Evolutionary conservation across 441 rosid species (phyloP), one percentile per base, ranked within the genome.

Genomic region (Eutrema salsugineum): DNA sequence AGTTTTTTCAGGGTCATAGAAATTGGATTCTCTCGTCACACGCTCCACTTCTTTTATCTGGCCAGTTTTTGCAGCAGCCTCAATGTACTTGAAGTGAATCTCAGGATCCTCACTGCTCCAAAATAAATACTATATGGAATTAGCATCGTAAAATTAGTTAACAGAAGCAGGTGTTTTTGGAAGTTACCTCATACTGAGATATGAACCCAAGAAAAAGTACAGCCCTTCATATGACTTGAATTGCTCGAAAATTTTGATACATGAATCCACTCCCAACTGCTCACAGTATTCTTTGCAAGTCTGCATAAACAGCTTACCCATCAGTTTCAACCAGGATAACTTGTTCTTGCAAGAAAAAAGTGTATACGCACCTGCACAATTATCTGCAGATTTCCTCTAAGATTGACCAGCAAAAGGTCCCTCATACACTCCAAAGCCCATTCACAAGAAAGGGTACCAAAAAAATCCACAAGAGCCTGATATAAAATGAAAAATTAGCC

Each of bases 21-120:
- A 90, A 36, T 90, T 90, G n/a, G 98, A 90, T 63, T 92, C 98
- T 68, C 98, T 83, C 40, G 96, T 90, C 43, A 92, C 98, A 2
- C 98, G 96, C 78, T 92, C 97, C 44, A 92, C 98, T 78, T 92
- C 98, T 74, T 92, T 92, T 71, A 92, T 86, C 69, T 92, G 98
- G 42, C 97, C 94, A 5, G 93, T 92, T 82, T 87, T 90, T 11
- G 97, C 97, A 38, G 97, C 98, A n/a, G 98, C 89, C 77, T 92
- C 98, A 12, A 93, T 90, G 84, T 90, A 93, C 85, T 88, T 93
- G 79, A 86, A 93, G 81, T 90, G 97, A 68, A 90, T 85, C 47
- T 88, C 93, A 70, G 97, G 93, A 78, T 93, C 95, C 93, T 93
- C 95, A 68, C 97, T 90, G 80, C 30, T 12, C 96, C 94, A 85